Evolutionary conservation across 805 yeast species (phyloP), one percentile per base, ranked within the genome.

Genomic region (Wickerhamomyces tratensis): DNA sequence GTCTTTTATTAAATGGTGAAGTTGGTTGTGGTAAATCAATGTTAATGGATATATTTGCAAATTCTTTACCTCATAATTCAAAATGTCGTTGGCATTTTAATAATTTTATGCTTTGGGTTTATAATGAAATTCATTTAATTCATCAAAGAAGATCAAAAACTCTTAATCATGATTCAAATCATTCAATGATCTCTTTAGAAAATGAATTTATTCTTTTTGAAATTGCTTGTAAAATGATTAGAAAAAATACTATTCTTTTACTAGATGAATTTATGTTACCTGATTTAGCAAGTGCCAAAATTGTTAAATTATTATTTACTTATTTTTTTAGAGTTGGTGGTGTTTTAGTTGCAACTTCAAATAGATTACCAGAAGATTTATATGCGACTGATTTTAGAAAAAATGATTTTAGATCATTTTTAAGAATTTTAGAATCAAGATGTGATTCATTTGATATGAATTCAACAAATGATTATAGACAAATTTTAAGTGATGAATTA

Each of bases 221-320:
- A 53, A 66, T 82, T 25, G 87, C 88, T 6, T 75, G 77, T 41
- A 78, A 71, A 41, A 67, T 82, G 78, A 71, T 82, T 30, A 58
- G 63, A 12, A 69, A 68, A 45, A 76, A 71, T 52, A 78, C 86
- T 2, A 64, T 82, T 12, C 58, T 82, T 45, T 65, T 82, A 58
- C 59, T 82, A 36, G 89, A 82, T 56, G 89, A 83, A 56, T 82
- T 82, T 61, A 79, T 81, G 83, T 55, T 82, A 30, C 89, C 89
- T 0, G 89, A 82, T 54, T 68, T 83, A 34, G 85, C 87, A 0
- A 72, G 84, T 25, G 88, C 86, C 1, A 82, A 79, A 51, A 78
- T 82, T 34, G 63, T 82, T 43, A 76, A 78, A 56, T 67, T 79
- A 12, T 58, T 82, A 40, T 79, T 82, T 59, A 77, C 82, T 0